Evolutionary conservation across 805 yeast species (phyloP).

Genomic region (Barnettozyma populi): DNA sequence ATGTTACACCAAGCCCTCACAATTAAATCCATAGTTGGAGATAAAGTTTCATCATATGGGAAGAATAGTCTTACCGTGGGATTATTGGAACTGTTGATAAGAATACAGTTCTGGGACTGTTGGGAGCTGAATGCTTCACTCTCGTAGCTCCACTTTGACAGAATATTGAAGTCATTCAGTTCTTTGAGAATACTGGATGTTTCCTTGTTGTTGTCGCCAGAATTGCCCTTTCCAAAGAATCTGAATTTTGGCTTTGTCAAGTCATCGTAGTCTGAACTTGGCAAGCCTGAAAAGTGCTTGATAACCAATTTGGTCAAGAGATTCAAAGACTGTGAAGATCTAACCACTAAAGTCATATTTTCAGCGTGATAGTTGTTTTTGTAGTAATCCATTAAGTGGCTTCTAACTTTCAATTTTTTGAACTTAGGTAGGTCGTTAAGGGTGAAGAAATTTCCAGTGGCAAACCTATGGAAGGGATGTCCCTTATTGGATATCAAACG

Average conservation of each 20-base stretch:
- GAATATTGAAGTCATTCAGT: constrained; percentile 14
- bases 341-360: constrained; percentile 52
- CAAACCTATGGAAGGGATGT: constrained; percentile 25
- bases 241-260: constrained; percentile 8
- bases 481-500: constrained; percentile 40
- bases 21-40: constrained; percentile 18
- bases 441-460: background rate
- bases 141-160: constrained; percentile 14
- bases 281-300: constrained; percentile 36
- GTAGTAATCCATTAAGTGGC: constrained; percentile 35
- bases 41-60: constrained; percentile 27
- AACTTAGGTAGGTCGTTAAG: constrained; percentile 25
- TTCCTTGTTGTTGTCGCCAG: background rate
- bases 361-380: constrained; percentile 36
- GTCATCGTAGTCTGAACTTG: constrained; percentile 1
- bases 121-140: constrained; percentile 22
- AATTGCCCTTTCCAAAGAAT: constrained; percentile 1
- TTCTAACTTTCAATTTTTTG: constrained; percentile 32
- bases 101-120: constrained; percentile 27
- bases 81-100: constrained; percentile 32
- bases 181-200: background rate
- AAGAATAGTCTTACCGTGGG: constrained; percentile 42
- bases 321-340: constrained; percentile 64
- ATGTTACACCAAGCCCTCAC: constrained; percentile 48
- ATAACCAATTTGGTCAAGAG: constrained; percentile 47